phyloP scores from a whole-genome alignment of 768 basidiomycete genomes.

The Suillus clintonianus region DNA sequence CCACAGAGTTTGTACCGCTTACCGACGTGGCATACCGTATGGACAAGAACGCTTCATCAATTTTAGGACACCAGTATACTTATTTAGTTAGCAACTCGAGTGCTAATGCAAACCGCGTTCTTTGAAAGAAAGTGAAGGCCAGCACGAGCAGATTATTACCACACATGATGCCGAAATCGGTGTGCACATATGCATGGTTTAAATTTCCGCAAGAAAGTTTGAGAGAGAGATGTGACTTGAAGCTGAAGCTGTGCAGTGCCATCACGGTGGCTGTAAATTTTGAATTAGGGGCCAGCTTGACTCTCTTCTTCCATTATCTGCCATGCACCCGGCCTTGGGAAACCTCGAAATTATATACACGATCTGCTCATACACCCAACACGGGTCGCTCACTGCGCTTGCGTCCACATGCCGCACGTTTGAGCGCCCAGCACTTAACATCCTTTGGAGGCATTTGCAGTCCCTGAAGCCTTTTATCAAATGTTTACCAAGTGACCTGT shows the following conservation, averaged over 20 bases:
- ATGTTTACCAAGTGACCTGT: background rate
- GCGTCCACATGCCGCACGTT: slow-evolving; percentile 26
- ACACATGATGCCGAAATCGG: too few species aligned
- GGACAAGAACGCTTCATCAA: too few species aligned
- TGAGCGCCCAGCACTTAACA: slow-evolving; percentile 23
- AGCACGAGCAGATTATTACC: too few species aligned
- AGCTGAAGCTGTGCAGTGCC: too few species aligned
- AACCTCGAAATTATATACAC: background rate
- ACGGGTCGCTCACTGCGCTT: slow-evolving; percentile 17
- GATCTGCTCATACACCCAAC: background rate
- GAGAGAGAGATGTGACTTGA: too few species aligned
- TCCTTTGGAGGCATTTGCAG: slow-evolving; percentile 24
- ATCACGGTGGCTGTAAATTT: background rate
- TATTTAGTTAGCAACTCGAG: too few species aligned
- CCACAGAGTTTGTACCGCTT: background rate
- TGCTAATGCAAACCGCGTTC: too few species aligned
- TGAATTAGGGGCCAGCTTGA: background rate
- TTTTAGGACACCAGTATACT: too few species aligned
- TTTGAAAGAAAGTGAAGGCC: too few species aligned
- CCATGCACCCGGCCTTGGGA: background rate
- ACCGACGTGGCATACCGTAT: too few species aligned
- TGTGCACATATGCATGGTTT: too few species aligned
- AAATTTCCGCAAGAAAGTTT: too few species aligned
- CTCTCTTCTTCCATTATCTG: background rate
- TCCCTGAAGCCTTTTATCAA: slow-evolving; percentile 19